Evolutionary conservation across 2,329 filamentous ascomycete genomes (phyloP).

Genomic region (Phaeosphaeriaceae sp.): DNA sequence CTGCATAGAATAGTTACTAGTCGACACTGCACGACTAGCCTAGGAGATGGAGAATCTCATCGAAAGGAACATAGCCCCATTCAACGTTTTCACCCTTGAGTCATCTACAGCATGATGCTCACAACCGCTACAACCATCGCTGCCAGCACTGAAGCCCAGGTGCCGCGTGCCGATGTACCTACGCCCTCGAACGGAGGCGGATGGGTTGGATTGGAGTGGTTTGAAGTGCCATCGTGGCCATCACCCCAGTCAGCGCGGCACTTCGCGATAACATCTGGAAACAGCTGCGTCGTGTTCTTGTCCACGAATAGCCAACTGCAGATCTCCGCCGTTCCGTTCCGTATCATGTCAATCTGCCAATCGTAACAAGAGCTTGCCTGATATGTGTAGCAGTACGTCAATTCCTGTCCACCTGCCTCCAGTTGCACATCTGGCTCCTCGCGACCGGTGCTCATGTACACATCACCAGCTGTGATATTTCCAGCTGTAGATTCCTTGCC

Average conservation of each 20-base stretch:
- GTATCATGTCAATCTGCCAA: slow-evolving; percentile 17
- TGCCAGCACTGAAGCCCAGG: neutral
- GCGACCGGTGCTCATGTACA: slow-evolving; percentile 20
- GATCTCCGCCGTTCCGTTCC: slow-evolving; percentile 20
- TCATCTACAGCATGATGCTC: neutral
- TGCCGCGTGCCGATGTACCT: neutral
- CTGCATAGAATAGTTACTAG: too few relatives aligned
- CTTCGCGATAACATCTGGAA: slow-evolving; percentile 23
- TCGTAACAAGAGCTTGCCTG: slow-evolving; percentile 19
- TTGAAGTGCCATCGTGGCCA: neutral
- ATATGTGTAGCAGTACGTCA: slow-evolving; percentile 27
- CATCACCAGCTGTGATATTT: neutral
- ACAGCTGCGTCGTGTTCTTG: slow-evolving; percentile 23
- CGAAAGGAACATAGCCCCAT: too few relatives aligned
- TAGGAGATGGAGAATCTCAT: too few relatives aligned
- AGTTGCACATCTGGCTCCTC: slow-evolving; percentile 20
- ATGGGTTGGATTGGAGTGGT: neutral
- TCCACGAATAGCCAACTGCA: slow-evolving; percentile 28
- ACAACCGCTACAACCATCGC: neutral
- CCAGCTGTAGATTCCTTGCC: slow-evolving; percentile 37
- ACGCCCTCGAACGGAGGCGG: neutral
- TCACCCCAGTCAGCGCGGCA: slow-evolving; percentile 10
- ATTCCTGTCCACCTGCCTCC: slow-evolving; percentile 7
- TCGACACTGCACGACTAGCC: too few relatives aligned
- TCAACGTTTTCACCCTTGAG: too few relatives aligned